Conservation (phyloP, 345 rosid genomes). For the Orychophragmus violaceus region DNA sequence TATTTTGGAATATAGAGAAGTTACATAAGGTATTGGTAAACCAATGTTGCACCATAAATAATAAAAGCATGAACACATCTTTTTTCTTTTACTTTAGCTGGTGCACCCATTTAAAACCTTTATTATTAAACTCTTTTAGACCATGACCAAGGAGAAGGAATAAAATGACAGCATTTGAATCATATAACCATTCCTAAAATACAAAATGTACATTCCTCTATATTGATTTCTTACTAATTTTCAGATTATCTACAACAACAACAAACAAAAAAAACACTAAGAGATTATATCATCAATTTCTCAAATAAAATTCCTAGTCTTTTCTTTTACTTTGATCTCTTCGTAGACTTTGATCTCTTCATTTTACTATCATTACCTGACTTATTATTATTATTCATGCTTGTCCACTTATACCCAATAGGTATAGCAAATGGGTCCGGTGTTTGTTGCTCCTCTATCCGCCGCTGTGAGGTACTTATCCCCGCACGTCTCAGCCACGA, state of each 20-base stretch:
- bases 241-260: conserved; percentile 19
- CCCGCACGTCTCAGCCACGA: conserved; percentile 50
- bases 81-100: conserved; percentile 4
- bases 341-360: conserved; percentile 55
- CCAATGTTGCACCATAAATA: conserved; percentile 14
- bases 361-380: conserved; percentile 36
- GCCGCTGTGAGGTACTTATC: conserved; percentile 42
- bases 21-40: neutral
- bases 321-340: conserved; percentile 44
- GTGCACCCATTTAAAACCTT: conserved; percentile 14
- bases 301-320: neutral
- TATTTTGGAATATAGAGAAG: neutral
- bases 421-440: conserved; percentile 83
- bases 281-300: neutral
- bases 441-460: conserved; percentile 23
- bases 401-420: conserved; percentile 68
- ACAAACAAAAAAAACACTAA: neutral
- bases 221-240: conserved; percentile 16
- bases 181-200: conserved; percentile 13
- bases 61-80: neutral
- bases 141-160: conserved; percentile 13
- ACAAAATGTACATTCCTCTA: conserved; percentile 8
- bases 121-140: conserved; percentile 18
- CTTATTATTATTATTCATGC: conserved; percentile 37
- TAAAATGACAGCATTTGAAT: neutral